Conservation (phyloP, 768 basidiomycete genomes). For the Rhizopogon salebrosus region DNA sequence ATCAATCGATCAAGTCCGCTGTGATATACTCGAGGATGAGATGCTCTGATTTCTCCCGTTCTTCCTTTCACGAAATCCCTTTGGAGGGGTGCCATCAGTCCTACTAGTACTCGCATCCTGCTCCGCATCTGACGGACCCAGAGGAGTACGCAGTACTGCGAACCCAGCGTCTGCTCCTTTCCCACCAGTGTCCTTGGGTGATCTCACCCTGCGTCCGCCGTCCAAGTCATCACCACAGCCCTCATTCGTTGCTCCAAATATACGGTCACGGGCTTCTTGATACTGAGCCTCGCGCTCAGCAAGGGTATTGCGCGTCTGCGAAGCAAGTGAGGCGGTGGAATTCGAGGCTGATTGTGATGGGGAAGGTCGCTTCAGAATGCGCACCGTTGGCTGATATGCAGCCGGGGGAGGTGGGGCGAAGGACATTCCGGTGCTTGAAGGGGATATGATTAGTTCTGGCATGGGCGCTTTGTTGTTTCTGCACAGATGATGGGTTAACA, state of each 20-base stretch:
- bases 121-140: constrained; percentile 21
- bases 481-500: not conserved
- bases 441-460: constrained; percentile 53
- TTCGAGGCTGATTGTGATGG: constrained; percentile 17
- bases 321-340: constrained; percentile 8
- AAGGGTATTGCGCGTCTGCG: constrained; percentile 29
- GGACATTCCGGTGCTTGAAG: constrained; percentile 31
- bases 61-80: constrained; percentile 24
- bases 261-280: constrained; percentile 66
- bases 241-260: constrained; percentile 44
- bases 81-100: constrained; percentile 10
- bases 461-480: constrained; percentile 64
- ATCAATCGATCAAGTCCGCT: not conserved
- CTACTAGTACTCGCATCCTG: not conserved
- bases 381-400: constrained; percentile 57
- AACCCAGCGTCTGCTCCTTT: not conserved
- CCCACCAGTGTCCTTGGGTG: not conserved
- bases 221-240: not conserved
- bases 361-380: constrained; percentile 69
- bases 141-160: constrained; percentile 26
- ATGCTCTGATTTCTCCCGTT: constrained; percentile 11
- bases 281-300: constrained; percentile 71
- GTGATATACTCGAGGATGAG: not conserved
- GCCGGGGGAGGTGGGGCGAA: constrained; percentile 46
- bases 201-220: not conserved